Percentiles rank a stretch among this genome's conserved stretches.
Conservation (phyloP, 306 rosid species). For the Quillaja saponaria region DNA sequence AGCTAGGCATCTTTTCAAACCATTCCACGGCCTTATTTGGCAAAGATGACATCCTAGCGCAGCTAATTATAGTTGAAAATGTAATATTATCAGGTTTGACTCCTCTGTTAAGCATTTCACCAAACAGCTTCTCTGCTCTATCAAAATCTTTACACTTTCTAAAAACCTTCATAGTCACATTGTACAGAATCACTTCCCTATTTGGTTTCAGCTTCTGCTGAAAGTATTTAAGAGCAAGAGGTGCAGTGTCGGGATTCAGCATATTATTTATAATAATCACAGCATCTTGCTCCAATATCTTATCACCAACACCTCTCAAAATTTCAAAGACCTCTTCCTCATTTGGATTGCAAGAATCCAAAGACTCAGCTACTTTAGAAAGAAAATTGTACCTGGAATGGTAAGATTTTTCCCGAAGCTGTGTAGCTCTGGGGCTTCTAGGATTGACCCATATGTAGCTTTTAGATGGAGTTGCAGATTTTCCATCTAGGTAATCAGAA, state of each 20-base stretch:
- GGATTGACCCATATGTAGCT: constrained; percentile 85
- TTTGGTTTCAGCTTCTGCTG: constrained; percentile 34
- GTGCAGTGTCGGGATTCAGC: constrained; percentile 56
- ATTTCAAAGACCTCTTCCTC: constrained; percentile 43
- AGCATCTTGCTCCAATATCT: constrained; percentile 51
- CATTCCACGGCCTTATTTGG: constrained; percentile 71
- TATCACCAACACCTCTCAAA: constrained; percentile 46
- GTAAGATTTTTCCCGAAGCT: constrained; percentile 58
- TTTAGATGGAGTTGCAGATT: constrained; percentile 43
- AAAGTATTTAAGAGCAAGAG: constrained; percentile 54
- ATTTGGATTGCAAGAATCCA: constrained; percentile 51
- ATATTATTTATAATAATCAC: constrained; percentile 54
- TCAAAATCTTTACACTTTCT: constrained; percentile 54
- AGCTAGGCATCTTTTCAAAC: constrained; percentile 79
- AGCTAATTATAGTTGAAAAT: constrained; percentile 70
- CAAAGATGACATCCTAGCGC: constrained; percentile 53
- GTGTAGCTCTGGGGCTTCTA: constrained; percentile 74
- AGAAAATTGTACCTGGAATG: constrained; percentile 60
- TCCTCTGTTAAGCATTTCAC: constrained; percentile 70
- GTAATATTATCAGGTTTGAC: constrained; percentile 67
- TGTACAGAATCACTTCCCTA: constrained; percentile 57
- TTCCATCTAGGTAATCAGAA: constrained; percentile 38
- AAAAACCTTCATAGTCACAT: constrained; percentile 67
- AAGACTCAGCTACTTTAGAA: constrained; percentile 49
- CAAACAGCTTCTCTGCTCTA: constrained; percentile 80